A percentile compares a stretch with the other conserved stretches of the same genome.
These are phyloP conservation scores for Fomitiporia mediterranea DNA, from an alignment of 1,284 basidiomycete species.

Conservation along the genomic window DNA sequence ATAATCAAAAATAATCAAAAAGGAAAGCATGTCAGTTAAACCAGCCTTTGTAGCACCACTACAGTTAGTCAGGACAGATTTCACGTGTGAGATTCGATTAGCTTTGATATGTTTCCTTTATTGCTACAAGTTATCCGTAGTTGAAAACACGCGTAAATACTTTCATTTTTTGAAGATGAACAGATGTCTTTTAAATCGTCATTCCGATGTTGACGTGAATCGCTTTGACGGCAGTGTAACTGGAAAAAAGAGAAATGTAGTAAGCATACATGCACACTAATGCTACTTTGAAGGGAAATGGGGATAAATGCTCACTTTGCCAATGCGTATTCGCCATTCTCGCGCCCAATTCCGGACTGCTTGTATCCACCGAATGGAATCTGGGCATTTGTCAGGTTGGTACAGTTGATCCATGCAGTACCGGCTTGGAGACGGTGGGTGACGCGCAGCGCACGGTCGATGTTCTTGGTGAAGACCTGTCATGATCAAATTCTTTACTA, in stretches of 20 bases:
- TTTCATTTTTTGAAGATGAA: too few species aligned
- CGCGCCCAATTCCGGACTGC: slow-evolving; percentile 79
- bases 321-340: slow-evolving; percentile 81
- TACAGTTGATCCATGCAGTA: slow-evolving; percentile 79
- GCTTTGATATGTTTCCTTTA: too few species aligned
- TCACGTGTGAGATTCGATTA: too few species aligned
- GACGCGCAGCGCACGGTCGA: slow-evolving; percentile 70
- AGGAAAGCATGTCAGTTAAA: too few species aligned
- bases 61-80: too few species aligned
- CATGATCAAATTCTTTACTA: too few species aligned
- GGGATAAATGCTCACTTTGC: slow-evolving; percentile 43
- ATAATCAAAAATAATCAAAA: too few species aligned
- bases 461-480: slow-evolving; percentile 78
- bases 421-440: slow-evolving; percentile 81
- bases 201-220: slow-evolving; percentile 73
- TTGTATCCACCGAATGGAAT: slow-evolving; percentile 90
- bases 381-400: slow-evolving; percentile 59
- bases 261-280: slow-evolving; percentile 13
- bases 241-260: slow-evolving; percentile 33
- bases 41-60: too few species aligned
- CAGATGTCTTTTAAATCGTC: slow-evolving; percentile 3
- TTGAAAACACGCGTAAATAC: too few species aligned
- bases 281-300: background rate
- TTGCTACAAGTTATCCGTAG: too few species aligned
- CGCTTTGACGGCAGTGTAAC: slow-evolving; percentile 83